Evolutionary conservation across 176 grass and related monocot species (phyloP).

Genomic region (Rhynchospora tenuis): DNA sequence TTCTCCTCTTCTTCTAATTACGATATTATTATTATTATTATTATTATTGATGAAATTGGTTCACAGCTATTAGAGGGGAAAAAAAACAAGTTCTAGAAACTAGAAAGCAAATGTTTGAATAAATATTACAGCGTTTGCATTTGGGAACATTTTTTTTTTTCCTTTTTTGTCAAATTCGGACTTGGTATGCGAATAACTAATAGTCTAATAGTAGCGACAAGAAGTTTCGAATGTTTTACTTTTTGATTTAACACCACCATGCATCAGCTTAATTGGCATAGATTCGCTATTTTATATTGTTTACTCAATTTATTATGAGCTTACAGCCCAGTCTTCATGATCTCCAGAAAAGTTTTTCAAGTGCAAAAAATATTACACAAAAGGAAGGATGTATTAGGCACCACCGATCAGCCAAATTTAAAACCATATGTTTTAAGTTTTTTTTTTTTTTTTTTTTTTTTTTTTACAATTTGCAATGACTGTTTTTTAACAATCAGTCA

Average conservation of each 20-base stretch:
- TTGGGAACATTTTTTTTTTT: not conserved
- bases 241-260: not conserved
- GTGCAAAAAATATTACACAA: not conserved
- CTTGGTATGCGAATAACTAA: not conserved
- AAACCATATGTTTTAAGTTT: too few species aligned
- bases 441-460: too few species aligned
- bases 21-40: not conserved
- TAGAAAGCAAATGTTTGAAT: not conserved
- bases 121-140: not conserved
- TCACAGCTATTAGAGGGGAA: not conserved
- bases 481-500: too few species aligned
- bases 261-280: not conserved
- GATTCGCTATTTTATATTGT: not conserved
- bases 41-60: not conserved
- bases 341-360: not conserved
- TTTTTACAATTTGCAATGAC: too few species aligned
- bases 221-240: not conserved
- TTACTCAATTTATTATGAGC: not conserved
- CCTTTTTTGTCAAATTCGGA: not conserved
- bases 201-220: not conserved
- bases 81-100: not conserved
- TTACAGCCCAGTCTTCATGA: not conserved
- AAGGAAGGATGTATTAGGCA: not conserved
- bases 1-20: not conserved
- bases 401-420: too few species aligned